Conservation (phyloP, 805 yeast species). For the Clavispora carvajalis region DNA sequence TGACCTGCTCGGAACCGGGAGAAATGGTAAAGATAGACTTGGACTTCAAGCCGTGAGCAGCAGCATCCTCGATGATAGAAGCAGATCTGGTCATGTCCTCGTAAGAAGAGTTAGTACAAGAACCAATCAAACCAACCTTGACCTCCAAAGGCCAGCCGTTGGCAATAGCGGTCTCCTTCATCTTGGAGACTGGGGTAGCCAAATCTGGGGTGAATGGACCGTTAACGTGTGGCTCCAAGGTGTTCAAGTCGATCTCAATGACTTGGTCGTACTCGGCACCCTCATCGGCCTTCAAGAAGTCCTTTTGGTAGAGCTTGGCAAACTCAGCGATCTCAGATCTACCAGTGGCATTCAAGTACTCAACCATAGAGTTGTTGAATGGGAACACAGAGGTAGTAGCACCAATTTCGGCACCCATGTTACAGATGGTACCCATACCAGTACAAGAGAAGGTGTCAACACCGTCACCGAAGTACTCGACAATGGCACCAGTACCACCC, state of each 20-base stretch:
- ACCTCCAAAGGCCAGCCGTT: conserved; percentile 92
- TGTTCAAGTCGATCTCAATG: conserved; percentile 82
- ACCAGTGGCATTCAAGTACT: conserved; percentile 80
- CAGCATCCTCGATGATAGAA: conserved; percentile 87
- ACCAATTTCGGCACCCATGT: conserved; percentile 99
- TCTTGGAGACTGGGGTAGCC: conserved; percentile 88
- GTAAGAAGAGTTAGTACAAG: conserved; percentile 97
- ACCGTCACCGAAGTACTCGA: conserved; percentile 96
- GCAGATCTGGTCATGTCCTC: conserved; percentile 98
- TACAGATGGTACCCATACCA: conserved; percentile 99
- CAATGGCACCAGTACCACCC: conserved; percentile 97
- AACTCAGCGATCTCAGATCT: conserved; percentile 81
- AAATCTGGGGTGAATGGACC: conserved; percentile 99
- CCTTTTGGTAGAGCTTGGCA: conserved; percentile 60
- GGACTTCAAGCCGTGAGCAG: conserved; percentile 82
- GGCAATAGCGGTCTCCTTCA: conserved; percentile 75
- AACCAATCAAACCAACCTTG: conserved; percentile 93
- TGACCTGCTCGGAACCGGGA: conserved; percentile 97
- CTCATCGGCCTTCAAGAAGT: conserved; percentile 77
- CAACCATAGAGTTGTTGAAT: conserved; percentile 83
- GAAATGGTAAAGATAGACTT: conserved; percentile 90
- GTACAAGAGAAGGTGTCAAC: conserved; percentile 89
- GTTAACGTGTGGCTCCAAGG: conserved; percentile 91
- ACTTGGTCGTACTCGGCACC: conserved; percentile 93
- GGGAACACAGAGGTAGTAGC: conserved; percentile 98